Base-by-base conservation (phyloP, 495 filamentous ascomycete species). In the Wilcoxina mikolae region DNA sequence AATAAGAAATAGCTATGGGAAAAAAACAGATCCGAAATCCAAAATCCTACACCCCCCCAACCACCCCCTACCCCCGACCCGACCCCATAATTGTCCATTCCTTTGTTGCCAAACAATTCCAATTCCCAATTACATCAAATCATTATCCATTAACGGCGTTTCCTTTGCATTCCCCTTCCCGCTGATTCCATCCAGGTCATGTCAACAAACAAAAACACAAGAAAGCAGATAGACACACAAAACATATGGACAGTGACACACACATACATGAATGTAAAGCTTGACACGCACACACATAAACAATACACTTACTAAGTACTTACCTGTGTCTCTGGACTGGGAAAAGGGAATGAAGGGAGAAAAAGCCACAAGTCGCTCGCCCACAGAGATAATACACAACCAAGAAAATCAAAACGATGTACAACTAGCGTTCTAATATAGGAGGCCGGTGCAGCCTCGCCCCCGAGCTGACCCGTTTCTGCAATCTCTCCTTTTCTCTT, bases 391-490 rank as follows among this genome's bases (percentile, higher is more conserved):
- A 39, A 15, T 39, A 12, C 35, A 15, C 15, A 15, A 15, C 35
- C 2, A 3, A 39, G 35, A 39, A 39, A 15, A 15, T 5, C 35
- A 17, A 46, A 17, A 46, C 25, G 15, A 10, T 25, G 24, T 15
- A 7, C 46, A 22, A 49, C 29, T 24, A 52, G 27, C 49, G 28
- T 2, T 52, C 49, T 3, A 52, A 3, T 1, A 29, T 25, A 28
- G 74, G 71, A 25, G 72, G 68, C 60, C 78, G 78, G 43, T 77
- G 76, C 26, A 81, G 64, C 22, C 76, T 70, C 18, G 78, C 77
- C 3, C 78, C 78, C 4, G 75, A 77, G 52, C 76, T 80, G 55
- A 81, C 73, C n/a, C 78, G 69, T 50, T 81, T 81, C 64, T 80
- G 77, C 12, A 74, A 62, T 9, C 71, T 70, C 53, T 81, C 78